Base-by-base conservation (phyloP, 495 filamentous ascomycete species). In the Thozetella sp. region DNA sequence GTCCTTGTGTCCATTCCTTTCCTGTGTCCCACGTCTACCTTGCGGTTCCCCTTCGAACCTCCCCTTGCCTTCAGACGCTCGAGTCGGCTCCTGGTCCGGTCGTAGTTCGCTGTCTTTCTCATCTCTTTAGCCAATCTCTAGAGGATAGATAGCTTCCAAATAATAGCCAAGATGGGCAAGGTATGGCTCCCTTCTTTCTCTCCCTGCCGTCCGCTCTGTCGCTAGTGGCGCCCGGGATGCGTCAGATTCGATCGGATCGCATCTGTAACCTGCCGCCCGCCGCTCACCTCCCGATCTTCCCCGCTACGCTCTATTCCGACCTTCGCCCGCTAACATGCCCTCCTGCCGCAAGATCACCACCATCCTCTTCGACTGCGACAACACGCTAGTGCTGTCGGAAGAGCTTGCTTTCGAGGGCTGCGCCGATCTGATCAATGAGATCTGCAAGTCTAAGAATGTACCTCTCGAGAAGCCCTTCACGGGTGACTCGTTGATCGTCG, bases 361-460 rank as follows among this genome's bases (percentile, higher is more conserved):
- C 58, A 59, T 97, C 76, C 91, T 97, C 75, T 88, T 97, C 78
- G 93, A 97, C 80, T 97, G 93, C 81, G 93, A 97, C 86, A 97
- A 97, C 83, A 97, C 93, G 55, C 91, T 97, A 67, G 91, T 93
- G 77, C 88, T 96, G 68, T 96, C 92, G 59, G 93, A 97, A 79
- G 86, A 85, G 63, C 82, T 97, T 68, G 93, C 93, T 75, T 97
- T 97, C 76, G 93, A 95, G 78, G 93, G 92, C 59, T 97, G 93
- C 77, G 90, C 93, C 66, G 90, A 95, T 63, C 83, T 97, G 67
- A 88, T 92, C 79, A 97, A 97, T 81, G 87, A 95, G 76, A 91
- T 97, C 73, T 83, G 95, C 64, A 80, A 82, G 63, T 82, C 84
- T 67, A 81, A 87, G 65, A 73, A 82, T 69, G 81, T 89, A 67